Evolutionary conservation across 2,329 filamentous ascomycete genomes (phyloP).

Genomic region (Teratosphaeria pseudoeucalypti): DNA sequence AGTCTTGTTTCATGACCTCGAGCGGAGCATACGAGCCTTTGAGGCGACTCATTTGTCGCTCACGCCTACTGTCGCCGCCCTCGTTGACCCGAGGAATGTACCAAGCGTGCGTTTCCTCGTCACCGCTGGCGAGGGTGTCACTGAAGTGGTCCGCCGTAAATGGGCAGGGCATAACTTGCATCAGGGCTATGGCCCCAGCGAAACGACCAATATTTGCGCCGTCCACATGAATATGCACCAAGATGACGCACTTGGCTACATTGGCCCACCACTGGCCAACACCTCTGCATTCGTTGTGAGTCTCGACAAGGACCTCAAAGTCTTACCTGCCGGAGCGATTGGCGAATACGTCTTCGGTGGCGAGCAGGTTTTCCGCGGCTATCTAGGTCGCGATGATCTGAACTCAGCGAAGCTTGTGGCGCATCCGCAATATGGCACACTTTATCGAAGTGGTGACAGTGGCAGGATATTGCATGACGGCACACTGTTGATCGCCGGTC

Average conservation of each 20-base stretch:
- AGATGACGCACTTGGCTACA: conserved; percentile 56
- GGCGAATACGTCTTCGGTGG: conserved; percentile 85
- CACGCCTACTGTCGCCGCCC: conserved; percentile 72
- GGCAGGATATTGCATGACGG: conserved; percentile 70
- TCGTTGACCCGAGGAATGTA: conserved; percentile 59
- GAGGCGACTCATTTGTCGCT: conserved; percentile 70
- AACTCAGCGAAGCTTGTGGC: conserved; percentile 58
- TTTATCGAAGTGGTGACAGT: conserved; percentile 77
- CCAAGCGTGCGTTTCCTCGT: conserved; percentile 66
- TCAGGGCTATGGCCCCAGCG: conserved; percentile 76
- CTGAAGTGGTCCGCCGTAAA: conserved; percentile 54
- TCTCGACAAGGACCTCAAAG: conserved; percentile 33
- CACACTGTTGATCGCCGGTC: conserved; percentile 60
- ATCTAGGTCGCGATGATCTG: conserved; percentile 54
- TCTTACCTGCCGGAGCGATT: conserved; percentile 59
- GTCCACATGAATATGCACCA: conserved; percentile 51
- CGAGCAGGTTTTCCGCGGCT: conserved; percentile 65
- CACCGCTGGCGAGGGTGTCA: conserved; percentile 72
- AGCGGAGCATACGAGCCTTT: conserved; percentile 53
- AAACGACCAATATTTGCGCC: conserved; percentile 81
- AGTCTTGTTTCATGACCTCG: conserved; percentile 61
- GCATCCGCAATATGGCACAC: conserved; percentile 56
- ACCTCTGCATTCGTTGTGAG: conserved; percentile 61
- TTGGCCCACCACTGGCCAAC: conserved; percentile 65
- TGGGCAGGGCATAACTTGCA: conserved; percentile 62